Evolutionary conservation across 2,329 filamentous ascomycete species (phyloP).

Genomic region (Aspergillus udagawae): DNA sequence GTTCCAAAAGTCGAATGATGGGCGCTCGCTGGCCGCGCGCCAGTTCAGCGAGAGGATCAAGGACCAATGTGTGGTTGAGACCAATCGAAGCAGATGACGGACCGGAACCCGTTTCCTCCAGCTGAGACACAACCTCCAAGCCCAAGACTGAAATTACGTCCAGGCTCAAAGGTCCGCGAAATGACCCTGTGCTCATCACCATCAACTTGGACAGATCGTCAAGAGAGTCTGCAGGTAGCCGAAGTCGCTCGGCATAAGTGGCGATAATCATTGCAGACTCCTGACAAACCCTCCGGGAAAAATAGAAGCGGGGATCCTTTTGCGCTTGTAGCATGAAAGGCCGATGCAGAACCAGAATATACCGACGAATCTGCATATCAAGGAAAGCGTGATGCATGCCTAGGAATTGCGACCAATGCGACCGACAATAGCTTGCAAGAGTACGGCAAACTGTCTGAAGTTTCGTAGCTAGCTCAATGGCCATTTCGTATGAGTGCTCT

Average conservation of each 20-base stretch:
- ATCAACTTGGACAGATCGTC: constrained; percentile 13
- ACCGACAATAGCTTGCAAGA: no score
- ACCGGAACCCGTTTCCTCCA: no score
- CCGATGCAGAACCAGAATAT: constrained; percentile 14
- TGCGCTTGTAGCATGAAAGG: constrained; percentile 13
- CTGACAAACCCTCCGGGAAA: constrained; percentile 14
- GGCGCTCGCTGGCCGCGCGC: no score
- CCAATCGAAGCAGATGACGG: no score
- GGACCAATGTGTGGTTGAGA: no score
- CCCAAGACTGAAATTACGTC: constrained; percentile 15
- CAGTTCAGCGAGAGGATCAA: no score
- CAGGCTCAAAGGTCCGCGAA: constrained; percentile 19
- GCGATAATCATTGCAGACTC: constrained; percentile 17
- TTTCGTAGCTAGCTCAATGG: neutral
- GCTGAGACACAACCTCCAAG: no score
- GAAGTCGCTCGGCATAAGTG: constrained; percentile 13
- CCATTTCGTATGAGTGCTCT: constrained; percentile 3
- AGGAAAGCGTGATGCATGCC: constrained; percentile 2
- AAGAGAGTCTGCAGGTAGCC: constrained; percentile 4
- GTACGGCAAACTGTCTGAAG: neutral
- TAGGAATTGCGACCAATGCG: no score
- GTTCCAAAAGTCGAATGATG: no score
- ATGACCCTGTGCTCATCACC: constrained; percentile 13
- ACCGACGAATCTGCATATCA: constrained; percentile 14
- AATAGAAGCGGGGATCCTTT: constrained; percentile 13